Conservation (phyloP, 345 rosid genomes). For the Euclidium syriacum region DNA sequence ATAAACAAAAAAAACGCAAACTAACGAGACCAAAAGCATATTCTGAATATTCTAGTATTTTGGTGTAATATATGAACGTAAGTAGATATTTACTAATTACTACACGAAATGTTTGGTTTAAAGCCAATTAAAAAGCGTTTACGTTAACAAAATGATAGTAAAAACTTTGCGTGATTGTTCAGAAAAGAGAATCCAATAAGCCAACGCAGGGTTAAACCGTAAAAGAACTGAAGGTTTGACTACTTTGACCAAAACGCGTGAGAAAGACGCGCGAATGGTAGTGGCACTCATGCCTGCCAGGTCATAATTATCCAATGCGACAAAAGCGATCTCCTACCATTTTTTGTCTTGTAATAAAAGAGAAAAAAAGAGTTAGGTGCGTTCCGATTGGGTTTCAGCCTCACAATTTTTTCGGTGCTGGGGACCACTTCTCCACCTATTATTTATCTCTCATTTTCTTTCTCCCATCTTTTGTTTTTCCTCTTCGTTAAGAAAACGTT, state of each 20-base stretch:
- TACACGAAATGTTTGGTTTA: neutral
- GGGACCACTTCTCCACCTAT: constrained; percentile 33
- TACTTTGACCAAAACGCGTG: constrained; percentile 3
- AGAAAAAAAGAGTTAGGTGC: neutral
- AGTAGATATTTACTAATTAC: neutral
- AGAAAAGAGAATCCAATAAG: neutral
- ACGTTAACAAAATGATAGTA: neutral
- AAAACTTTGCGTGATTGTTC: neutral
- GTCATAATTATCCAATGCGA: constrained; percentile 11
- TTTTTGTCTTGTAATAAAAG: constrained; percentile 6
- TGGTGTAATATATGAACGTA: neutral
- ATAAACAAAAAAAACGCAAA: neutral
- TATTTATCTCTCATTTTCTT: neutral
- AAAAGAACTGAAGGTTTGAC: constrained; percentile 5
- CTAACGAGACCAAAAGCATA: constrained; percentile 5
- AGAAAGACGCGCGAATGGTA: neutral
- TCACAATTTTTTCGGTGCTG: constrained; percentile 18
- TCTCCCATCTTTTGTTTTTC: neutral
- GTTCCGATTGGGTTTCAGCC: constrained; percentile 25
- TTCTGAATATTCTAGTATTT: constrained; percentile 5
- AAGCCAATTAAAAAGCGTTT: neutral
- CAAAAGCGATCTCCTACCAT: neutral
- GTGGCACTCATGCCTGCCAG: constrained; percentile 7
- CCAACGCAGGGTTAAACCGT: neutral
- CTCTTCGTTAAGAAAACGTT: neutral